Percentiles rank a stretch among this genome's conserved stretches.
Evolutionary conservation across 2,329 filamentous ascomycete species (phyloP).

Genomic region (Ophiostoma triangulosporum): DNA sequence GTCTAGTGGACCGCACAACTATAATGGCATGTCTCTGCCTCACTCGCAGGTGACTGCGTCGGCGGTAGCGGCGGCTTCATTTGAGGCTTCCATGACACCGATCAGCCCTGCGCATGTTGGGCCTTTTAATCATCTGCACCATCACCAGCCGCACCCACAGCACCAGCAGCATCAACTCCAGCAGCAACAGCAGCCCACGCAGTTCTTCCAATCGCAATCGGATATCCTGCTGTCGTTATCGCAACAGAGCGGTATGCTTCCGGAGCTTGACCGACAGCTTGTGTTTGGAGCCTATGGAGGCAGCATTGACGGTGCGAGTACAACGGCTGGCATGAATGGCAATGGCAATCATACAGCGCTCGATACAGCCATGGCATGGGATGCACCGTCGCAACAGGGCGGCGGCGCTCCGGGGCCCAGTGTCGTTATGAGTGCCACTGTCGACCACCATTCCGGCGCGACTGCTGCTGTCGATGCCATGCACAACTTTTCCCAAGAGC

Average conservation of each 20-base stretch:
- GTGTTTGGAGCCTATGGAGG: constrained; percentile 59
- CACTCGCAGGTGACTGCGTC: constrained; percentile 28
- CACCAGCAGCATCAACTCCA: constrained; percentile 4
- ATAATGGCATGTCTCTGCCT: constrained; percentile 28
- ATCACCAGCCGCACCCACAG: constrained; percentile 16
- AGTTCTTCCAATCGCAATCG: constrained; percentile 34
- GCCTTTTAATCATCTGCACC: constrained; percentile 21
- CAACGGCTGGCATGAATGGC: constrained; percentile 14
- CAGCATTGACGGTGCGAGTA: constrained; percentile 27
- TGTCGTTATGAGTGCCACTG: not conserved
- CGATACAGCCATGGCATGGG: constrained; percentile 29
- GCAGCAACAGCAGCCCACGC: constrained; percentile 14
- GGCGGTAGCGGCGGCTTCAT: constrained; percentile 30
- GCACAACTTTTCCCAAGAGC: constrained; percentile 27
- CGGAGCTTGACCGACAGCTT: constrained; percentile 62
- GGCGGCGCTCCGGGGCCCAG: not conserved
- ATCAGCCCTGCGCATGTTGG: constrained; percentile 36
- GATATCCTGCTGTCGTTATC: constrained; percentile 42
- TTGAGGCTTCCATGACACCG: constrained; percentile 34
- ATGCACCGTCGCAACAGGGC: constrained; percentile 12
- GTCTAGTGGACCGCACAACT: constrained; percentile 14
- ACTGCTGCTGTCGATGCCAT: constrained; percentile 13
- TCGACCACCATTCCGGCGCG: not conserved
- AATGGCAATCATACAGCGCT: constrained; percentile 28
- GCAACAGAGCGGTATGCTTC: constrained; percentile 40